phyloP scores from a whole-genome alignment of 1,139 yeast species.

The Candida glucosophila region DNA sequence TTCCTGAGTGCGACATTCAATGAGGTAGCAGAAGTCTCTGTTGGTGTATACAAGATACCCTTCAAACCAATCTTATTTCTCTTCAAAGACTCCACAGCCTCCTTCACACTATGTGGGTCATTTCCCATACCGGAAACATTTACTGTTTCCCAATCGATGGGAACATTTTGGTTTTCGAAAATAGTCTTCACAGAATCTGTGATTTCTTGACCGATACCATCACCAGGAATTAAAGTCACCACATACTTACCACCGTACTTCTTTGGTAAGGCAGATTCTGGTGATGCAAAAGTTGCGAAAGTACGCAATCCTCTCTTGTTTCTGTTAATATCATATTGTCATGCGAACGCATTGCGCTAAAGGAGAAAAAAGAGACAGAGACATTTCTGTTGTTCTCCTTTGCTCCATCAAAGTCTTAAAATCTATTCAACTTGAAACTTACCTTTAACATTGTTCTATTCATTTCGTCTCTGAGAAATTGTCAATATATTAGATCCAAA shows the following conservation, averaged over 20 bases:
- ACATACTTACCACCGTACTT: conserved; percentile 93
- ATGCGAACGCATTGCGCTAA: no score
- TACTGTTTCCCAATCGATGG: conserved; percentile 91
- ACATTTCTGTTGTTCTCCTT: no score
- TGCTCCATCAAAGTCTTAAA: no score
- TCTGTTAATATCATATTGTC: conserved; percentile 4
- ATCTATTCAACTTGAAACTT: no score
- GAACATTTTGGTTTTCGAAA: conserved; percentile 77
- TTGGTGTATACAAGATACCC: conserved; percentile 91
- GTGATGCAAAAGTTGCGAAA: conserved; percentile 43
- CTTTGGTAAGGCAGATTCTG: conserved; percentile 69
- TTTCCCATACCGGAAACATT: conserved; percentile 78
- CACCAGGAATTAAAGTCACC: conserved; percentile 91
- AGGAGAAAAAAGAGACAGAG: no score
- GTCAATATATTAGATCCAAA: no score
- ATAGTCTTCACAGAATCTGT: conserved; percentile 89
- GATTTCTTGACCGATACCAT: conserved; percentile 96
- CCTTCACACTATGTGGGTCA: conserved; percentile 53
- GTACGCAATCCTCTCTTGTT: conserved; percentile 17
- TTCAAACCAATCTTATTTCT: conserved; percentile 96
- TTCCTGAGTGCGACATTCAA: conserved; percentile 95
- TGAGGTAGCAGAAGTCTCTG: conserved; percentile 50
- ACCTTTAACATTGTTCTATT: no score
- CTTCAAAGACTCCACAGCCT: conserved; percentile 86
- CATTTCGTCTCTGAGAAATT: no score